Evolutionary conservation across 1,284 basidiomycete genomes (phyloP).

Genomic region (Erythrobasidium hasegawianum): DNA sequence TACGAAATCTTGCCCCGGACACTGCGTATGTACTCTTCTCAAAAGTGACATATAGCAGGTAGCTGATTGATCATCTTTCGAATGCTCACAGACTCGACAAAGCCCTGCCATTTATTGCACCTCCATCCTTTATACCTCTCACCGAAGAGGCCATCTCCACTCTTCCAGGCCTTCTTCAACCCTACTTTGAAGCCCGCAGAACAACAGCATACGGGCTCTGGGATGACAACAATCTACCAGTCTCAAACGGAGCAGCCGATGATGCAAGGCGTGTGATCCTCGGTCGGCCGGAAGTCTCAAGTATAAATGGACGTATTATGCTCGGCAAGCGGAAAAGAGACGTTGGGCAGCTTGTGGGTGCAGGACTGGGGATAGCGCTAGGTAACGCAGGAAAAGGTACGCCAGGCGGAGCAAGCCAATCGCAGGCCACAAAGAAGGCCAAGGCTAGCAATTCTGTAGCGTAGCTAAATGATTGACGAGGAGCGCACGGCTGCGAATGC

Average conservation of each 20-base stretch:
- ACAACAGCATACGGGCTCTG: conserved; percentile 32
- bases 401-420: too few relatives aligned
- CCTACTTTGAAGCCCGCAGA: conserved; percentile 56
- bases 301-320: conserved; percentile 11
- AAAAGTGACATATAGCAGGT: background rate
- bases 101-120: conserved; percentile 10
- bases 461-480: background rate
- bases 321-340: conserved; percentile 31
- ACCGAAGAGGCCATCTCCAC: conserved; percentile 62
- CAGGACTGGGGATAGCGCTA: conserved; percentile 1
- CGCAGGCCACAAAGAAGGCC: background rate
- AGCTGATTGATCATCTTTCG: background rate
- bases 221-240: conserved; percentile 37
- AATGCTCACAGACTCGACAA: background rate
- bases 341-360: background rate
- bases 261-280: conserved; percentile 2
- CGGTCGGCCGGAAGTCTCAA: conserved; percentile 18
- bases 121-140: conserved; percentile 49
- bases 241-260: background rate
- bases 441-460: background rate
- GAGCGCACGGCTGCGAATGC: too few relatives aligned
- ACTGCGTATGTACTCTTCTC: background rate
- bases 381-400: background rate
- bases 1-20: background rate
- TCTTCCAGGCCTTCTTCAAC: conserved; percentile 78